Base-by-base conservation (phyloP, 2,329 filamentous ascomycete species). In the Talaromyces sp. region DNA sequence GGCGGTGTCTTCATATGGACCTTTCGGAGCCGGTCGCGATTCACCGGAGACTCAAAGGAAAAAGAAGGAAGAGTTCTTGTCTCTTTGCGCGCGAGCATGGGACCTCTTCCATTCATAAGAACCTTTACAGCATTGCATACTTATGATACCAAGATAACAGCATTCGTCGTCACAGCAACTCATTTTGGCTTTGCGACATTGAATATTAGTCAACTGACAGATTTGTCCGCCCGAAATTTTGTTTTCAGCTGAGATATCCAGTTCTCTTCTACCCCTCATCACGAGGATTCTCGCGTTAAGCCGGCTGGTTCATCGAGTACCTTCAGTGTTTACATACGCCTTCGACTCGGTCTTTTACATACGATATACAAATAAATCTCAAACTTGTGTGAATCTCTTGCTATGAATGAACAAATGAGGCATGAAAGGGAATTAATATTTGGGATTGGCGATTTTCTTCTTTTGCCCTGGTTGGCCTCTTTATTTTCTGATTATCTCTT, bases 1-100 rank as follows among this genome's bases (percentile, higher is more conserved):
- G 7, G 70, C 69, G 43, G 43, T 73, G n/a, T 62, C 85, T 4
- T 76, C 85, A 4, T 81, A 86, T 64, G 89, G 91, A 8, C 90
- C 90, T 1, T 95, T 95, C 72, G 91, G 90, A 41, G 90, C 91
- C 64, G 91, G 91, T 43, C 84, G 91, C 67, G 93, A 95, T 73
- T 93, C 88, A 69, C 92, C 91, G 8, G 93, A 95, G 71, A 92
- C 89, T 6, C 89, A 92, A 76, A 85, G 87, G 71, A 89, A 86
- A 73, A 98, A 98, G 87, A 93, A 93, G 75, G 93, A 97, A 50
- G 92, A 97, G 76, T 99, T 99, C 74, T 82, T 99, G 69, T 83
- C 86, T 64, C 81, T 98, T 59, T 97, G 94, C 76, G 88, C 92
- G 70, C 85, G 92, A 73, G 95, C 95, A 9, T 99, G 95, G 95